Conservation (phyloP, 108 stramenopile genomes). For the Conticribra weissflogii region DNA sequence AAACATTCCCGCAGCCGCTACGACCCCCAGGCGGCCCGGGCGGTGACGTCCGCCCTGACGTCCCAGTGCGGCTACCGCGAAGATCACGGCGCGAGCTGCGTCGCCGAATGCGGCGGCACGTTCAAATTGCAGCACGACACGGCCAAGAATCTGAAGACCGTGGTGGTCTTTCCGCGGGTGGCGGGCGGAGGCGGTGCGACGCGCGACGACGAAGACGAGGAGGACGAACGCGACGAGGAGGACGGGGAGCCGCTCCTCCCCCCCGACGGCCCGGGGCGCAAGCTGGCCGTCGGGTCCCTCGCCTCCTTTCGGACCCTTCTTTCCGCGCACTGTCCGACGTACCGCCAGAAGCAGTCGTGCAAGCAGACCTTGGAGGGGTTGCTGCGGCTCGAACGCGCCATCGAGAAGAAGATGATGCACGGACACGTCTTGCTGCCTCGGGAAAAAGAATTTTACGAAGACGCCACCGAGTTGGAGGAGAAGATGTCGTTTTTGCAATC, state of each 20-base stretch:
- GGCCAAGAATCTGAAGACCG: constrained; percentile 93
- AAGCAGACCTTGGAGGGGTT: constrained; percentile 52
- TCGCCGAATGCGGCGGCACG: constrained; percentile 80
- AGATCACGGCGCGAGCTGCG: constrained; percentile 87
- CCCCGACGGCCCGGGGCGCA: constrained; percentile 68
- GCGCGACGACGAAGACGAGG: constrained; percentile 30
- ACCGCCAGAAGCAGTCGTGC: constrained; percentile 88
- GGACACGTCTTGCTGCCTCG: constrained; percentile 67
- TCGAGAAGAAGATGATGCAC: constrained; percentile 81
- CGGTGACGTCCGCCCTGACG: constrained; percentile 75
- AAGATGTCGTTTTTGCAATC: constrained; percentile 66
- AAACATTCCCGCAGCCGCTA: constrained; percentile 88
- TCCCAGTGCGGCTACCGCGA: constrained; percentile 81
- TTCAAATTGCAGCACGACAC: constrained; percentile 97
- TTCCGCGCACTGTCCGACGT: constrained; percentile 68
- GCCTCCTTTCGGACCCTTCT: constrained; percentile 73
- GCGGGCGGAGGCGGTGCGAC: constrained; percentile 4
- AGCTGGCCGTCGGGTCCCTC: constrained; percentile 68
- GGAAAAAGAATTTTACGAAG: constrained; percentile 89
- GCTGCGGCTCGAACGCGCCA: constrained; percentile 36
- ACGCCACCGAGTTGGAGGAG: constrained; percentile 60
- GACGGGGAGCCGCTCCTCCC: constrained; percentile 49
- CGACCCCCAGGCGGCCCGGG: constrained; percentile 84
- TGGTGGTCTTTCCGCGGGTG: constrained; percentile 90
- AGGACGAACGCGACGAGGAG: constrained; percentile 9